Conservation (phyloP, 495 filamentous ascomycete species). For the Neurospora sp. region DNA sequence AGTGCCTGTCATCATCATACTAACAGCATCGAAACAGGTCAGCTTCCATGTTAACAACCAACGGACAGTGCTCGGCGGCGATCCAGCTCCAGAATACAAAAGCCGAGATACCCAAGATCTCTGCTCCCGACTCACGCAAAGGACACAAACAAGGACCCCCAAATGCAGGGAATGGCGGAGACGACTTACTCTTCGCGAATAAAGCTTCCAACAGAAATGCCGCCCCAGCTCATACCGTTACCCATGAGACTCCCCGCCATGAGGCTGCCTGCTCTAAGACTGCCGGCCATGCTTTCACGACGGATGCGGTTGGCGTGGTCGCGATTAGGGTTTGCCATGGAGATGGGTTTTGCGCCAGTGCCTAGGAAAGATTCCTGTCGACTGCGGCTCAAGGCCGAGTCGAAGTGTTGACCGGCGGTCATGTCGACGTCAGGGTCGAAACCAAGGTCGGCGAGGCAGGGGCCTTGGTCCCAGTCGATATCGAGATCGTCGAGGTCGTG, state of each 20-base stretch:
- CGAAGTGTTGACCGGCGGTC: conserved; percentile 51
- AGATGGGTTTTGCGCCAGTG: conserved; percentile 76
- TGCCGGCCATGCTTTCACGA: conserved; percentile 77
- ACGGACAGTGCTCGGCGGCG: conserved; percentile 1
- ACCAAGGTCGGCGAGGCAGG: conserved; percentile 8
- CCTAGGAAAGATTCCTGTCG: conserved; percentile 70
- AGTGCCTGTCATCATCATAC: conserved; percentile 93
- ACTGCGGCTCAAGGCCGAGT: conserved; percentile 42
- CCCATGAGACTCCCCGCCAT: conserved; percentile 38
- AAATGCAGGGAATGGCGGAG: conserved; percentile 3
- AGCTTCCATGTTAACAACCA: conserved; percentile 8
- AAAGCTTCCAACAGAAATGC: conserved; percentile 90
- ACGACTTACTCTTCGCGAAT: conserved; percentile 91
- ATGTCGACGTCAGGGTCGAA: conserved; percentile 42
- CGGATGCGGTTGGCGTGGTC: conserved; percentile 54
- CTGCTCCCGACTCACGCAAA: conserved; percentile 1
- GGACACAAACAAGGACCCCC: not conserved
- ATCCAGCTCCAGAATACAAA: not conserved
- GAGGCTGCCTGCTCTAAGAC: conserved; percentile 22
- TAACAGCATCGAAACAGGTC: conserved; percentile 28
- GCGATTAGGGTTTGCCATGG: conserved; percentile 64
- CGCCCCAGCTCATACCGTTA: conserved; percentile 95
- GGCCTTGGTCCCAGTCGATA: conserved; percentile 17
- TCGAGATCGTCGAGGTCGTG: conserved; percentile 24
- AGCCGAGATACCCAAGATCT: conserved; percentile 5